A percentile compares a stretch with the other conserved stretches of the same genome.
phyloP scores from a whole-genome alignment of 805 yeast genomes.

The Wickerhamiella qilinensis region DNA sequence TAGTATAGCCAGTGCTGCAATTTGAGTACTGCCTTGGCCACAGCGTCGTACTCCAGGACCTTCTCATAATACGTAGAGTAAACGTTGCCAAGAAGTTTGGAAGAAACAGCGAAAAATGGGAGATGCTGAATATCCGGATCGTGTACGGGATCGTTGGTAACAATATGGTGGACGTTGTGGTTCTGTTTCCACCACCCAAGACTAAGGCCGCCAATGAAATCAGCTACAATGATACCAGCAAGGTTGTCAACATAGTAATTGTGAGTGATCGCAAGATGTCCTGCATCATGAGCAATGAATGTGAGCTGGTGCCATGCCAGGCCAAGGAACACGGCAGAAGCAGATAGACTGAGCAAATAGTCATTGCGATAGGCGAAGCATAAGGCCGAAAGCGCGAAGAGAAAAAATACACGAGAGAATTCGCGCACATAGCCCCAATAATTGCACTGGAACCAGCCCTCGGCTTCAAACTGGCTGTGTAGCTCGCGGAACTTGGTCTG shows the following conservation, averaged over 20 bases:
- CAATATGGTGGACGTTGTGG: conserved; percentile 83
- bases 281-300: conserved; percentile 82
- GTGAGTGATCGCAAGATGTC: conserved; percentile 73
- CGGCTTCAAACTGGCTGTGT: conserved; percentile 36
- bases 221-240: conserved; percentile 57
- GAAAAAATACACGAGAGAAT: conserved; percentile 36
- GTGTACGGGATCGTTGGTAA: conserved; percentile 86
- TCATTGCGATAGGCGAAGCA: conserved; percentile 25
- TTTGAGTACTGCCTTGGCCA: conserved; percentile 43
- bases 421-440: conserved; percentile 64
- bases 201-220: conserved; percentile 75
- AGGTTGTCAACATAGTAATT: conserved; percentile 60
- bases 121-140: conserved; percentile 91
- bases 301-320: conserved; percentile 80
- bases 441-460: conserved; percentile 55
- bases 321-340: conserved; percentile 54
- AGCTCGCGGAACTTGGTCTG: conserved; percentile 43
- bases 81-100: conserved; percentile 48
- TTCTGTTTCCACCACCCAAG: conserved; percentile 92
- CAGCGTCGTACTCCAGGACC: conserved; percentile 46
- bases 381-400: conserved; percentile 35
- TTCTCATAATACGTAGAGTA: conserved; percentile 71
- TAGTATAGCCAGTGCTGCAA: conserved; percentile 59
- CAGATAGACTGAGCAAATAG: conserved; percentile 23
- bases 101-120: conserved; percentile 79